Evolutionary conservation across 192 early-diverging fungal species (phyloP).

Genomic region (Coemansia sp.): DNA sequence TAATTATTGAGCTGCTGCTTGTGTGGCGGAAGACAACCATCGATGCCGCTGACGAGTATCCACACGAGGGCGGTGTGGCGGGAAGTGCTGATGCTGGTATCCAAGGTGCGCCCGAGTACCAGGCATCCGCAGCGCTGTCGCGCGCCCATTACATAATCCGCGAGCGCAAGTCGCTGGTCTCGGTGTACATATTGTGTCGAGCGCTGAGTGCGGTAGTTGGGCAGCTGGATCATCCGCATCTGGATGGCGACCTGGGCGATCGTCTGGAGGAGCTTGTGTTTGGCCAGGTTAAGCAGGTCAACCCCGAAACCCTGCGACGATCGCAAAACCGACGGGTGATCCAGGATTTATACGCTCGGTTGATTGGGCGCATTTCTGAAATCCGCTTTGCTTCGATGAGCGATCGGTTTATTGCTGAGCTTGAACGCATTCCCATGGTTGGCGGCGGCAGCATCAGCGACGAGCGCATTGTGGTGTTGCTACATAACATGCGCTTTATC

Average conservation of each 20-base stretch:
- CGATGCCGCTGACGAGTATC: slow-evolving; percentile 36
- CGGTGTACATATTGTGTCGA: slow-evolving; percentile 86
- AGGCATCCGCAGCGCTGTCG: slow-evolving; percentile 19
- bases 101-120: not conserved
- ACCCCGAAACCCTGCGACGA: slow-evolving; percentile 70
- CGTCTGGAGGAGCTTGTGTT: slow-evolving; percentile 94
- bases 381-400: slow-evolving; percentile 91
- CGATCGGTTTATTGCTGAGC: slow-evolving; percentile 88
- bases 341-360: slow-evolving; percentile 84
- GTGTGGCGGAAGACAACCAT: slow-evolving; percentile 74
- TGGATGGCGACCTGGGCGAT: slow-evolving; percentile 80
- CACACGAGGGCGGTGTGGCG: slow-evolving; percentile 36
- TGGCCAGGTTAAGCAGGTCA: slow-evolving; percentile 79
- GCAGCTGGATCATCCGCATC: slow-evolving; percentile 64
- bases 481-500: slow-evolving; percentile 88
- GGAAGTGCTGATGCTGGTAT: slow-evolving; percentile 16
- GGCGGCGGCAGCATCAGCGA: slow-evolving; percentile 62
- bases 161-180: slow-evolving; percentile 59
- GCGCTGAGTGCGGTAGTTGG: slow-evolving; percentile 83
- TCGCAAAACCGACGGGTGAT: slow-evolving; percentile 83
- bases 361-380: slow-evolving; percentile 89
- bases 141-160: slow-evolving; percentile 43
- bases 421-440: slow-evolving; percentile 70
- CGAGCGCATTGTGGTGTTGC: slow-evolving; percentile 78
- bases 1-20: slow-evolving; percentile 78